These are phyloP conservation scores for Medicago arabica DNA, from an alignment of 306 rosid species.

Conservation along the genomic window DNA sequence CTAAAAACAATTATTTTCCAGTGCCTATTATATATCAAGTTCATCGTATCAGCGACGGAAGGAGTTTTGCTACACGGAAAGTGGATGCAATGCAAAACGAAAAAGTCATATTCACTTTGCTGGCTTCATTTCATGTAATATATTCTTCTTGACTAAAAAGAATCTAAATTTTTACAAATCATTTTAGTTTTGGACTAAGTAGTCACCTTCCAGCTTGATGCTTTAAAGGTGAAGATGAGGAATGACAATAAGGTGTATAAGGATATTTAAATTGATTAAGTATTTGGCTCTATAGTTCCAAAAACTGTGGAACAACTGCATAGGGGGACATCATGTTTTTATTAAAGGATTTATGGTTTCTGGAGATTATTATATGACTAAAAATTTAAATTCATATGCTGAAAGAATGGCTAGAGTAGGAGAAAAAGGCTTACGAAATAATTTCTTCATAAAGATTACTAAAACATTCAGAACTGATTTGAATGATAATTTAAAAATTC, in stretches of 20 bases:
- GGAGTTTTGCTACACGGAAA: conserved; percentile 79
- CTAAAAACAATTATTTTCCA: conserved; percentile 50
- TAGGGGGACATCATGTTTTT: too few species aligned
- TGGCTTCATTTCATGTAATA: conserved; percentile 89
- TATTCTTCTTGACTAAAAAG: conserved; percentile 33
- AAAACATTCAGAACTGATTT: conserved; percentile 11
- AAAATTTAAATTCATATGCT: conserved; percentile 12
- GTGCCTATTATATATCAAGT: conserved; percentile 89
- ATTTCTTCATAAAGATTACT: conserved; percentile 10
- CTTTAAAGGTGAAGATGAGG: too few species aligned
- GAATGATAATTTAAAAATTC: conserved; percentile 23
- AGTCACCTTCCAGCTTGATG: background rate
- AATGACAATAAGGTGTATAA: too few species aligned
- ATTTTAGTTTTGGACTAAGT: background rate
- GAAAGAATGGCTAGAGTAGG: conserved; percentile 4
- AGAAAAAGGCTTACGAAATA: conserved; percentile 8
- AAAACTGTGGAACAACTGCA: too few species aligned
- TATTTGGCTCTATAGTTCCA: too few species aligned
- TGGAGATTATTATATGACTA: conserved; percentile 8
- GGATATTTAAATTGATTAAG: too few species aligned
- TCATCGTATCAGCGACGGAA: conserved; percentile 81
- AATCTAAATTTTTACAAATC: background rate
- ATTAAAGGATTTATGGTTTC: conserved; percentile 13
- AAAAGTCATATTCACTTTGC: conserved; percentile 71
- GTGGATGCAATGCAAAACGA: conserved; percentile 95